Conservation (phyloP, 257 asterid genomes). For the Linaria vulgaris region DNA sequence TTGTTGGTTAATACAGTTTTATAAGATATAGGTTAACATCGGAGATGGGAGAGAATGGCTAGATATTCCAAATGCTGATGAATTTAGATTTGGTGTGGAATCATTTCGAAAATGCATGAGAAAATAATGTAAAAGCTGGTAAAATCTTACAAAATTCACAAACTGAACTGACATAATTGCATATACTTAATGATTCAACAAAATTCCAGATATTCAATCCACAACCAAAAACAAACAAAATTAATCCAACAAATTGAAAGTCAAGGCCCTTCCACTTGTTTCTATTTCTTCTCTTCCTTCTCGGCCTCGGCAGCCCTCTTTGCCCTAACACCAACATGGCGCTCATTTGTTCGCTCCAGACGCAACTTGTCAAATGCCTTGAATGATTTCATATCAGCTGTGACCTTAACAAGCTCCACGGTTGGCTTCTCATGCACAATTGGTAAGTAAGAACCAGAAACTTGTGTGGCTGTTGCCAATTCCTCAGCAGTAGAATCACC, state of each 20-base stretch:
- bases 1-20: no score
- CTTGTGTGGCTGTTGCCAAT: constrained; percentile 70
- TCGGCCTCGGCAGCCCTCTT: constrained; percentile 95
- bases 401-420: constrained; percentile 68
- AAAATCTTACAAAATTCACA: constrained; percentile 21
- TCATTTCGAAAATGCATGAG: no score
- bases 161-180: constrained; percentile 16
- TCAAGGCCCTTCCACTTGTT: neutral
- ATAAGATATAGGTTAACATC: no score
- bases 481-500: constrained; percentile 84
- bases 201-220: constrained; percentile 27
- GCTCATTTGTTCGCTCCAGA: constrained; percentile 59
- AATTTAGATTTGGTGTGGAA: no score
- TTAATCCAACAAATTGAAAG: constrained; percentile 7
- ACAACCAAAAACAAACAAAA: constrained; percentile 25
- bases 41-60: no score
- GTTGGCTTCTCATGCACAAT: constrained; percentile 58
- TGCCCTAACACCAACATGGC: constrained; percentile 77
- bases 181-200: constrained; percentile 17
- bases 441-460: constrained; percentile 64
- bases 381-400: constrained; percentile 71
- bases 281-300: constrained; percentile 83
- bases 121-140: constrained; percentile 11
- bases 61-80: no score
- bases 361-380: constrained; percentile 77